phyloP scores from a whole-genome alignment of 306 rosid species.

The Betula pendula region DNA sequence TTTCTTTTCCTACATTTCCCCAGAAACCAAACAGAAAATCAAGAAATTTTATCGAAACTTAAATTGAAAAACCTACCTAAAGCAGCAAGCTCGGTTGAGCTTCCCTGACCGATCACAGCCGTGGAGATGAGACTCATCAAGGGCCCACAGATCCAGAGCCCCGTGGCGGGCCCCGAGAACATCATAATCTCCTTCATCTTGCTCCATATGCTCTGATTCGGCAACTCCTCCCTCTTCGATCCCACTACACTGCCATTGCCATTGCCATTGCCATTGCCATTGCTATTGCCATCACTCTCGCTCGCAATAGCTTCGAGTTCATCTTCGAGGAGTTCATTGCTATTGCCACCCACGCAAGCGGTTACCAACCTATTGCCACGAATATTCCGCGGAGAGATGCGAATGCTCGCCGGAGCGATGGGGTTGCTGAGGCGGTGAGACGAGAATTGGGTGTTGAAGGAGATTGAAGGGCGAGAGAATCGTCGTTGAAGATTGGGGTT shows the following conservation, averaged over 20 bases:
- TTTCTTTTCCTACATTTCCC: neutral
- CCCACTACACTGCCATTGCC: neutral
- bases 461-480: constrained; percentile 1
- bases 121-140: constrained; percentile 41
- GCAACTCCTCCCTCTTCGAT: constrained; percentile 24
- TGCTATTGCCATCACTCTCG: neutral
- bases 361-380: constrained; percentile 1
- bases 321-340: neutral
- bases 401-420: neutral
- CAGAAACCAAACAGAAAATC: neutral
- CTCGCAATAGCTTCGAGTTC: neutral
- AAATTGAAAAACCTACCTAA: constrained; percentile 27
- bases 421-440: neutral
- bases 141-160: constrained; percentile 37
- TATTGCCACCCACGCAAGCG: neutral
- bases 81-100: constrained; percentile 44
- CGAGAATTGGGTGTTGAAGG: neutral
- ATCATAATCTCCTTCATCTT: constrained; percentile 34
- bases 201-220: constrained; percentile 22
- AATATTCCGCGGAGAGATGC: neutral
- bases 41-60: neutral
- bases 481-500: constrained; percentile 3
- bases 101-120: constrained; percentile 33
- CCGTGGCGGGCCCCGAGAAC: constrained; percentile 40
- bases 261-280: neutral